These are phyloP conservation scores for Imleria badia DNA, from an alignment of 768 basidiomycete species.

Conservation along the genomic window DNA sequence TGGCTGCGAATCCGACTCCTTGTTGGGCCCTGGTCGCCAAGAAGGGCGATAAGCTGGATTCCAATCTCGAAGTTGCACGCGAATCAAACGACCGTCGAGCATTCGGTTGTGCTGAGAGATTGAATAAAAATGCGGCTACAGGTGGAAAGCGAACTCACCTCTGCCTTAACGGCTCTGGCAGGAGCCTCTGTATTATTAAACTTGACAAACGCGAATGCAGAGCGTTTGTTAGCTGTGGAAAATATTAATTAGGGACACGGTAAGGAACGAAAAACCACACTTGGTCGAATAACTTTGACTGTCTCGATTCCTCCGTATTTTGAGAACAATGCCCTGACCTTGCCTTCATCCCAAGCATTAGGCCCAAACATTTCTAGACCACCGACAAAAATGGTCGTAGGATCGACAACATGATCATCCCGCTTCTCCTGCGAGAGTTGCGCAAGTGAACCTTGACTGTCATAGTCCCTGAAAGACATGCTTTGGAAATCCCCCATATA, in stretches of 20 bases:
- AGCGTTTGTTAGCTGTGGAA: constrained; percentile 52
- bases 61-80: constrained; percentile 73
- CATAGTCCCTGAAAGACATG: constrained; percentile 24
- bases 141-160: constrained; percentile 42
- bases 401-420: constrained; percentile 53
- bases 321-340: constrained; percentile 56
- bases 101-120: constrained; percentile 64
- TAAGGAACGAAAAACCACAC: constrained; percentile 41
- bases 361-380: constrained; percentile 66
- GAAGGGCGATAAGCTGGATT: constrained; percentile 51
- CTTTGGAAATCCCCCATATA: constrained; percentile 36
- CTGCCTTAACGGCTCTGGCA: constrained; percentile 62
- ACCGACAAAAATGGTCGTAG: constrained; percentile 73
- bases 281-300: constrained; percentile 63
- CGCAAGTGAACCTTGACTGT: constrained; percentile 18
- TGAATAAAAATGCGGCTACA: constrained; percentile 1
- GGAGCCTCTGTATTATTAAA: constrained; percentile 64
- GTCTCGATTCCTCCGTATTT: constrained; percentile 64
- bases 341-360: constrained; percentile 67
- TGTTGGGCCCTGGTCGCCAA: constrained; percentile 37
- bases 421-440: constrained; percentile 24
- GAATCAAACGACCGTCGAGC: constrained; percentile 67
- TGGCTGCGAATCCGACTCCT: constrained; percentile 36
- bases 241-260: not conserved
- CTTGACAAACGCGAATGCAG: constrained; percentile 80